phyloP scores from a whole-genome alignment of 1,139 yeast species.

The Geotrichum fermentans region DNA sequence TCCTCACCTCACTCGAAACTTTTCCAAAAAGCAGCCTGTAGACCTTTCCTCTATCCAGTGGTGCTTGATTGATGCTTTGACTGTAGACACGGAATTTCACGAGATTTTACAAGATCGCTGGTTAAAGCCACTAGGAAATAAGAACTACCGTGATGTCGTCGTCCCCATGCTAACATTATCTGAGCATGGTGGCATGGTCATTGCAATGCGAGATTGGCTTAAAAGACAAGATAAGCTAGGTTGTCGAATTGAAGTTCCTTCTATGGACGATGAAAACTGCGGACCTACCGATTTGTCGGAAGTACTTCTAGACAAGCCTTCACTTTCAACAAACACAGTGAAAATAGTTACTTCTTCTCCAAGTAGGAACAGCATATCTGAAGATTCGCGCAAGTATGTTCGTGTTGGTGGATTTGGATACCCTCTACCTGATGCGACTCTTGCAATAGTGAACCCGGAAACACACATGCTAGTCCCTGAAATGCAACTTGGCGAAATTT shows the following conservation, averaged over 20 bases:
- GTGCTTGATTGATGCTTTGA: slow-evolving; percentile 87
- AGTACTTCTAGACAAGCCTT: slow-evolving; percentile 73
- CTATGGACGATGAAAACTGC: slow-evolving; percentile 36
- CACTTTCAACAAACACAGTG: slow-evolving; percentile 71
- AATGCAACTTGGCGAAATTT: slow-evolving; percentile 88
- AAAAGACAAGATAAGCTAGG: slow-evolving; percentile 57
- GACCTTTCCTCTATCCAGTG: slow-evolving; percentile 78
- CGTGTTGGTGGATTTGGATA: slow-evolving; percentile 89
- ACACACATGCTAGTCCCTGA: slow-evolving; percentile 60
- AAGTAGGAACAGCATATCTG: slow-evolving; percentile 38
- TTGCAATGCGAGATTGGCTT: slow-evolving; percentile 87
- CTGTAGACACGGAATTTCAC: slow-evolving; percentile 90
- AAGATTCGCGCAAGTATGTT: slow-evolving; percentile 47
- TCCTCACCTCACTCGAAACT: slow-evolving; percentile 79
- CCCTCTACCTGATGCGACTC: slow-evolving; percentile 88
- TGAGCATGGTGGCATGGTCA: slow-evolving; percentile 95
- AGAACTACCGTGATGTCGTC: slow-evolving; percentile 66
- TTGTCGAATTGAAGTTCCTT: slow-evolving; percentile 29
- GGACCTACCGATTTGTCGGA: slow-evolving; percentile 55
- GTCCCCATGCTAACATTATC: slow-evolving; percentile 85
- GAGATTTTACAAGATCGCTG: slow-evolving; percentile 88
- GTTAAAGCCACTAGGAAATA: slow-evolving; percentile 85
- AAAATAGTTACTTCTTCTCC: slow-evolving; percentile 60
- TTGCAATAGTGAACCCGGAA: slow-evolving; percentile 94
- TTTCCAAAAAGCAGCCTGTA: slow-evolving; percentile 68